Conservation (phyloP, 2,329 filamentous ascomycete genomes). For the Basipetospora chlamydospora region DNA sequence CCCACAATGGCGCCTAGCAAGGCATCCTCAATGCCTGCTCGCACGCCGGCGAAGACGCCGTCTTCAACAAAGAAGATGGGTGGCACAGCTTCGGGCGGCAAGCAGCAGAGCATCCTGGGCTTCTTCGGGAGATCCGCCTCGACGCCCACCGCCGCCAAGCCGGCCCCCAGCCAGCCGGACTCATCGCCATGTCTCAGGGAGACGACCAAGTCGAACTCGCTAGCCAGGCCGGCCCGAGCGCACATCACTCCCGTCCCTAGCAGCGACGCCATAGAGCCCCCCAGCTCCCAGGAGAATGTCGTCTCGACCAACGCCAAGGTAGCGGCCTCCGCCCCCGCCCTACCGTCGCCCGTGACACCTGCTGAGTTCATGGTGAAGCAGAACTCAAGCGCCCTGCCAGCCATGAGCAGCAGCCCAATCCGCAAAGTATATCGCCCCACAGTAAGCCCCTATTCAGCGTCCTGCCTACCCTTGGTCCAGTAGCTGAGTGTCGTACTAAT, state of each 20-base stretch:
- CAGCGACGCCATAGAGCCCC: slow-evolving; percentile 57
- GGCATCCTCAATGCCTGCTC: slow-evolving; percentile 5
- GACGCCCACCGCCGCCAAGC: slow-evolving; percentile 18
- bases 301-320: slow-evolving; percentile 22
- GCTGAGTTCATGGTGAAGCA: slow-evolving; percentile 27
- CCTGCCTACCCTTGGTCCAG: too few species aligned
- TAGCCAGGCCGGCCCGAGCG: slow-evolving; percentile 27
- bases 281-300: slow-evolving; percentile 54
- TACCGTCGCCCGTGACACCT: slow-evolving; percentile 24
- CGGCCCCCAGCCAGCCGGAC: slow-evolving; percentile 18
- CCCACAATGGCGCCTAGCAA: slow-evolving; percentile 4
- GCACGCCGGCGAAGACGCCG: slow-evolving; percentile 18
- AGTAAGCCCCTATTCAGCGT: background rate
- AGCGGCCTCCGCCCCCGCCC: slow-evolving; percentile 39
- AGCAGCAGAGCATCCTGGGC: slow-evolving; percentile 28
- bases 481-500: too few species aligned
- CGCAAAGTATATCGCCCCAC: slow-evolving; percentile 47
- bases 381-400: slow-evolving; percentile 24
- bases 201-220: slow-evolving; percentile 25
- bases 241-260: slow-evolving; percentile 63
- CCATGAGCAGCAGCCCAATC: slow-evolving; percentile 53
- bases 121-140: slow-evolving; percentile 26
- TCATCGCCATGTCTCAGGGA: slow-evolving; percentile 23
- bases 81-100: slow-evolving; percentile 13
- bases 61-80: slow-evolving; percentile 13